Evolutionary conservation across 345 rosid genomes (phyloP), one percentile per base, ranked within the genome.

Genomic region (Gossypium longicalyx): DNA sequence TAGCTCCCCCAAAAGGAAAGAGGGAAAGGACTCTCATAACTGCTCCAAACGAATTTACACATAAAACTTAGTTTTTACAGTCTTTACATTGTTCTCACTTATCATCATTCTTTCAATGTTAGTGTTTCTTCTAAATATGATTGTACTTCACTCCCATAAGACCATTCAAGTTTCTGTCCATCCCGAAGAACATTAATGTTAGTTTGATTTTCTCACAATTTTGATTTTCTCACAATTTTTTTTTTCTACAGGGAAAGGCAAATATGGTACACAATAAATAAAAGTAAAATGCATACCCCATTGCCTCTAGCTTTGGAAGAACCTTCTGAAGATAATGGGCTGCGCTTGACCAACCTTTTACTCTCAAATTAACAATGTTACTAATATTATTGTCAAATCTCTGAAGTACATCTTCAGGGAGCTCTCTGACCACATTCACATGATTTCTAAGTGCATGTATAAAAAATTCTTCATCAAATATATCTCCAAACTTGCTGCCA

Each of bases 401-500:
- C 86, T 88, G 90, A 80, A 95, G 97, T 67, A 95, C 62, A 69
- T 91, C 99, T 66, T 69, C 83, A 67, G 97, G 99, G 74, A 93
- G 96, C 76, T 86, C 88, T 74, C 84, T 88, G 80, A 90, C 89
- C 34, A 95, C 89, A 60, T 83, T 85, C 67, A 95, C 97, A 61
- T 89, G 86, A 83, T 90, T 89, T 84, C 84, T 82, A 74, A 95
- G 96, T 2, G 90, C 77, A 74, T 83, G 77, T 60, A 93, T 89
- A 81, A 95, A 95, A 86, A 89, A 93, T 74, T 87, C 97, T 83
- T 95, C 98, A 75, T 95, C 98, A 79, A 95, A 95, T 74, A 95
- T 95, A 62, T 91, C 97, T 43, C 96, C 91, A 74, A 95, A 95
- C 71, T 92, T 88, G 86, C 98, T 94, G 94, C 78, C 74, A 74